phyloP scores from a whole-genome alignment of 345 rosid species.

The Trapa incisa region DNA sequence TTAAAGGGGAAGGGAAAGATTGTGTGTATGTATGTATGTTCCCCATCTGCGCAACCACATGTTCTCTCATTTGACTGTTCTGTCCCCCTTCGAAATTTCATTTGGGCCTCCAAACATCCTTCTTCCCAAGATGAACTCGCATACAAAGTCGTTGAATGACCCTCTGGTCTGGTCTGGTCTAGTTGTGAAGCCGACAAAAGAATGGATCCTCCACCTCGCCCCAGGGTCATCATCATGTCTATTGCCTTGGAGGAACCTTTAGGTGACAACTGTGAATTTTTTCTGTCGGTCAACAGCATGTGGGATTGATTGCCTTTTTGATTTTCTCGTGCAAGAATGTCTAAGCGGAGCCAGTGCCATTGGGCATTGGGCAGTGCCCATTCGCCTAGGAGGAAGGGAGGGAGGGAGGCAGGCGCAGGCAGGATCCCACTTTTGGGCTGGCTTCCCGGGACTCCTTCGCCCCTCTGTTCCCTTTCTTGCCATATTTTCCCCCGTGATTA shows the following conservation, averaged over 20 bases:
- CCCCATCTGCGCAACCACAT: conserved; percentile 44
- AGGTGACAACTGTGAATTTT: neutral
- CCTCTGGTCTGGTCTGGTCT: too few species aligned
- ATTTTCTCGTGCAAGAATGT: conserved; percentile 3
- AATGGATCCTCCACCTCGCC: neutral
- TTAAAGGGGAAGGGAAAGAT: conserved; percentile 15
- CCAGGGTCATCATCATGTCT: neutral
- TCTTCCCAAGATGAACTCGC: too few species aligned
- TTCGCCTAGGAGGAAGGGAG: conserved; percentile 9
- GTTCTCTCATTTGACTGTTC: conserved; percentile 16
- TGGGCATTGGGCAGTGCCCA: neutral
- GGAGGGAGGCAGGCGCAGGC: neutral
- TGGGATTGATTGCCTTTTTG: neutral
- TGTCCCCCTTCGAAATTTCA: conserved; percentile 3
- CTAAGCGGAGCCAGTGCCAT: conserved; percentile 1
- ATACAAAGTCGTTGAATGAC: too few species aligned
- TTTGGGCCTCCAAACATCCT: neutral
- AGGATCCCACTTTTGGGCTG: conserved; percentile 24
- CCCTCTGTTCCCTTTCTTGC: neutral
- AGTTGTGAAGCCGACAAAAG: neutral
- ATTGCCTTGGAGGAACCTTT: neutral
- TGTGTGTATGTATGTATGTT: conserved; percentile 13
- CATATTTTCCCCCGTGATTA: conserved; percentile 6
- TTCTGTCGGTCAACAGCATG: conserved; percentile 3
- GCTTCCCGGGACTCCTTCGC: conserved; percentile 10